A percentile compares a stretch with the other conserved stretches of the same genome.
Evolutionary conservation across 2,329 filamentous ascomycete genomes (phyloP).

Genomic region (Ophiocordyceps camponoti-floridani): DNA sequence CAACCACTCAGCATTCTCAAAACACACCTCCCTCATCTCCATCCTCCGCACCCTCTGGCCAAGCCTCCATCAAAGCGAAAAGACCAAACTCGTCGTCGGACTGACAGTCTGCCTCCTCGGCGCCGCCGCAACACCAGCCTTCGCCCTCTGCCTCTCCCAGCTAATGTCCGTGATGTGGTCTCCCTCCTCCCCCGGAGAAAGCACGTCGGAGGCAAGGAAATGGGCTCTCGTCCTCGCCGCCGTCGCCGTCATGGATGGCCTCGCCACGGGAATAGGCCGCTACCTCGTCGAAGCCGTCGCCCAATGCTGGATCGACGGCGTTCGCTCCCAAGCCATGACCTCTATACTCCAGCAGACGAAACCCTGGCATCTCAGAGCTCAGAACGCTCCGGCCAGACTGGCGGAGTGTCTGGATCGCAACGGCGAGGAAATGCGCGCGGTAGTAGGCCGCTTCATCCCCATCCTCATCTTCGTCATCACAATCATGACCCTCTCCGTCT

Average conservation of each 20-base stretch:
- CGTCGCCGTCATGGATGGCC: slow-evolving; percentile 48
- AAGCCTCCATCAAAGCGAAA: slow-evolving; percentile 31
- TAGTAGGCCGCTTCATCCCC: slow-evolving; percentile 62
- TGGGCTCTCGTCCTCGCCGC: slow-evolving; percentile 57
- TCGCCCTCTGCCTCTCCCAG: slow-evolving; percentile 58
- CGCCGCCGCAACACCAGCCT: slow-evolving; percentile 51
- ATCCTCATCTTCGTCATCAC: slow-evolving; percentile 46
- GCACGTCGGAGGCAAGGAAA: slow-evolving; percentile 30
- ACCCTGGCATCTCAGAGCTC: slow-evolving; percentile 57
- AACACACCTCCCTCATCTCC: neutral
- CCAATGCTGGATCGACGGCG: slow-evolving; percentile 58
- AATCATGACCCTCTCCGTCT: slow-evolving; percentile 50
- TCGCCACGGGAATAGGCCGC: slow-evolving; percentile 46
- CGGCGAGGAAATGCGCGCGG: slow-evolving; percentile 71
- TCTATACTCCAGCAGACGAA: slow-evolving; percentile 59
- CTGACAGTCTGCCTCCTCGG: slow-evolving; percentile 44
- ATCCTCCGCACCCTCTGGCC: slow-evolving; percentile 45
- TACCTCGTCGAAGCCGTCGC: slow-evolving; percentile 55
- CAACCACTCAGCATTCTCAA: neutral
- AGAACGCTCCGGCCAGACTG: slow-evolving; percentile 45
- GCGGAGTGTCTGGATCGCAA: slow-evolving; percentile 61
- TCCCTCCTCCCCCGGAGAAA: slow-evolving; percentile 12
- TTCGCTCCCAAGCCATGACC: slow-evolving; percentile 50
- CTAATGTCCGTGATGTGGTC: slow-evolving; percentile 55
- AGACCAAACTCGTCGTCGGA: slow-evolving; percentile 37